phyloP scores from a whole-genome alignment of 495 filamentous ascomycete genomes.

The Choiromyces venosus region DNA sequence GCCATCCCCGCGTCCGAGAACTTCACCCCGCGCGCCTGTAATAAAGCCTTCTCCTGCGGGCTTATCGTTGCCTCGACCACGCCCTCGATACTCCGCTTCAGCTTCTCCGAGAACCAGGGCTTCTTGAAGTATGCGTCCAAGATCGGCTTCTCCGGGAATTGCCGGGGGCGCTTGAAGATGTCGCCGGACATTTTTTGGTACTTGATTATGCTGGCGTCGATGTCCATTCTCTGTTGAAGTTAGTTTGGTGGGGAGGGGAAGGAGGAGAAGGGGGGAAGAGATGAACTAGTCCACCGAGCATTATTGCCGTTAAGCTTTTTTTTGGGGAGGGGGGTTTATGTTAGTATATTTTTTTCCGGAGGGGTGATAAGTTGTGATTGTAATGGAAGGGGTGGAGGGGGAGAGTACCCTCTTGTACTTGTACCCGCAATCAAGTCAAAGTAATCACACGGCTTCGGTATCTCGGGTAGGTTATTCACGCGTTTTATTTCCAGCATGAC shows the following conservation, averaged over 20 bases:
- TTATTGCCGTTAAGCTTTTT: conserved; percentile 42
- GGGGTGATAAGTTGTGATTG: too few species aligned
- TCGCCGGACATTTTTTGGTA: conserved; percentile 41
- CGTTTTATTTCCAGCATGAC: conserved; percentile 92
- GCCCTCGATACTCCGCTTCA: conserved; percentile 22
- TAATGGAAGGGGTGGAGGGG: not conserved
- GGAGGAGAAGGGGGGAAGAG: not conserved
- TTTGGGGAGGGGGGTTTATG: conserved; percentile 6
- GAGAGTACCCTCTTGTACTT: conserved; percentile 44
- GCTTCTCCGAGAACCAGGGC: conserved; percentile 29
- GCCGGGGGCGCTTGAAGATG: conserved; percentile 42
- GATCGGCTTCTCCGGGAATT: conserved; percentile 27
- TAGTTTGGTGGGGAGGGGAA: not conserved
- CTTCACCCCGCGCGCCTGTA: conserved; percentile 8
- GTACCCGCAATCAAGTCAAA: conserved; percentile 47
- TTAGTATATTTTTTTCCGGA: conserved; percentile 6
- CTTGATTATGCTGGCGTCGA: conserved; percentile 41
- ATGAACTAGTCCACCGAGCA: conserved; percentile 42
- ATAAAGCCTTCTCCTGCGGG: conserved; percentile 18
- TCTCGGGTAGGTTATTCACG: conserved; percentile 46
- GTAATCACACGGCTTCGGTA: conserved; percentile 44
- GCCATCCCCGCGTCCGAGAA: conserved; percentile 12
- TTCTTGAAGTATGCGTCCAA: conserved; percentile 30
- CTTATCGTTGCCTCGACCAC: conserved; percentile 27
- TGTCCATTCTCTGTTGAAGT: conserved; percentile 33